phyloP scores from a whole-genome alignment of 2,329 filamentous ascomycete genomes.

The Zymoseptoria passerinii region DNA sequence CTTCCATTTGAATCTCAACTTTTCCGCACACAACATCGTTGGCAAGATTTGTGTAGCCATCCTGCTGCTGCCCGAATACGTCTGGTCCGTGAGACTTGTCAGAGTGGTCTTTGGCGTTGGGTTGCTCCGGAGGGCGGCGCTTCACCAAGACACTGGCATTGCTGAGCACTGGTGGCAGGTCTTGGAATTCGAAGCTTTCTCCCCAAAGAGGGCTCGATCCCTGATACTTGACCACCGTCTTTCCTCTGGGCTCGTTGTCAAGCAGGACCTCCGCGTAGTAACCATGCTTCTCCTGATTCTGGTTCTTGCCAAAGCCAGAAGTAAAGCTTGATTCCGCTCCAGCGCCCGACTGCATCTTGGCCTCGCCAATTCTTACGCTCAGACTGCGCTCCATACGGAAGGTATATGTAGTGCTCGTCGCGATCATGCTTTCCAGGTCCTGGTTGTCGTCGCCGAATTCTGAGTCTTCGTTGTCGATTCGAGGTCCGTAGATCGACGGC shows the following conservation, averaged over 20 bases:
- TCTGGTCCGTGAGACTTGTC: slow-evolving; percentile 29
- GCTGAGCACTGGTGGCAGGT: slow-evolving; percentile 61
- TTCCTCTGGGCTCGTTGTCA: slow-evolving; percentile 69
- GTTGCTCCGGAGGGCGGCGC: slow-evolving; percentile 39
- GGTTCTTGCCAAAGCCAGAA: slow-evolving; percentile 16
- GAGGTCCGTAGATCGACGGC: slow-evolving; percentile 72
- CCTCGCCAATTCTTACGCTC: slow-evolving; percentile 53
- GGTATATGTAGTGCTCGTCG: slow-evolving; percentile 46
- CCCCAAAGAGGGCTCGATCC: slow-evolving; percentile 74
- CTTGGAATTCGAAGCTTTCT: slow-evolving; percentile 68
- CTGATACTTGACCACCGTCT: slow-evolving; percentile 62
- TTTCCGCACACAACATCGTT: slow-evolving; percentile 53
- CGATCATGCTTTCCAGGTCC: slow-evolving; percentile 19
- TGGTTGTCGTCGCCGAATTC: slow-evolving; percentile 13
- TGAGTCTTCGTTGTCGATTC: slow-evolving; percentile 20
- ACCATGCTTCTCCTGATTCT: slow-evolving; percentile 44
- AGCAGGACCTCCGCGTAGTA: slow-evolving; percentile 73
- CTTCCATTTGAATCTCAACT: slow-evolving; percentile 74
- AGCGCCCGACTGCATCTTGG: slow-evolving; percentile 40
- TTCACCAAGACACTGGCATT: slow-evolving; percentile 66
- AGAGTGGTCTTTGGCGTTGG: slow-evolving; percentile 28
- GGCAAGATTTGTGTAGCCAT: slow-evolving; percentile 39
- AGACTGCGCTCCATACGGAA: slow-evolving; percentile 58
- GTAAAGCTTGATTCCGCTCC: slow-evolving; percentile 17
- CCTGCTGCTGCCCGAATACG: slow-evolving; percentile 29